Evolutionary conservation across 352 stramenopile species (phyloP).

Genomic region (Phytophthora tubulina): DNA sequence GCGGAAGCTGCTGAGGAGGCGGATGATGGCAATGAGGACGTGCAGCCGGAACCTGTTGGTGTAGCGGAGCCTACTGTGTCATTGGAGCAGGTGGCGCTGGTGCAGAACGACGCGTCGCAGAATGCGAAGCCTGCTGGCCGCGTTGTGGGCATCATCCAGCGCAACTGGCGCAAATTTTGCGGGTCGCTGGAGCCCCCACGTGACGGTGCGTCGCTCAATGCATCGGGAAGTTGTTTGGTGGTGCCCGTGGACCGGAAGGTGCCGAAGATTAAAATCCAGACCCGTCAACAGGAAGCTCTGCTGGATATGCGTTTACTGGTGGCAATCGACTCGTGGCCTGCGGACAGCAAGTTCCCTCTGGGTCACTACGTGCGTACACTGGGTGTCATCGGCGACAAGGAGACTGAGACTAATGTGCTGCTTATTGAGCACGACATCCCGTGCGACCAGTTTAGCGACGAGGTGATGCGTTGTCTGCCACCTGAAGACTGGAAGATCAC

Average conservation of each 20-base stretch:
- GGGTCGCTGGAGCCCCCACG: slow-evolving; percentile 92
- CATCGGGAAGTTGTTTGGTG: slow-evolving; percentile 75
- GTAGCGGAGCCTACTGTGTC: slow-evolving; percentile 76
- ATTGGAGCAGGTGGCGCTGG: slow-evolving; percentile 63
- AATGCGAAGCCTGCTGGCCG: slow-evolving; percentile 75
- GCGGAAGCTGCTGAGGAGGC: slow-evolving; percentile 54
- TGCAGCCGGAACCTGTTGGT: slow-evolving; percentile 43
- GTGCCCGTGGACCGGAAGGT: slow-evolving; percentile 91
- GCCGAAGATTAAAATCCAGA: slow-evolving; percentile 95
- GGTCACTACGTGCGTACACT: slow-evolving; percentile 98
- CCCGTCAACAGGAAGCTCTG: slow-evolving; percentile 90
- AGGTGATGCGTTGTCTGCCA: slow-evolving; percentile 94
- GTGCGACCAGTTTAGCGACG: slow-evolving; percentile 79
- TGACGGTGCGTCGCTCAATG: slow-evolving; percentile 47
- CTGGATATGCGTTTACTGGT: slow-evolving; percentile 96
- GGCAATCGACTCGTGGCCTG: slow-evolving; percentile 95
- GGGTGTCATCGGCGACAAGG: slow-evolving; percentile 96
- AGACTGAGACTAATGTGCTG: slow-evolving; percentile 96
- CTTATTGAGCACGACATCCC: slow-evolving; percentile 98
- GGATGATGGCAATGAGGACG: slow-evolving; percentile 56
- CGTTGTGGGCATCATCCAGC: slow-evolving; percentile 93
- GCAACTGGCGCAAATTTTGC: slow-evolving; percentile 95
- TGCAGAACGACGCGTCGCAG: slow-evolving; percentile 61
- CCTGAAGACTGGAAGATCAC: slow-evolving; percentile 96
- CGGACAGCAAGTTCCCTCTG: slow-evolving; percentile 89